Conservation (phyloP, 768 basidiomycete genomes). For the Trametes cinnabarina region DNA sequence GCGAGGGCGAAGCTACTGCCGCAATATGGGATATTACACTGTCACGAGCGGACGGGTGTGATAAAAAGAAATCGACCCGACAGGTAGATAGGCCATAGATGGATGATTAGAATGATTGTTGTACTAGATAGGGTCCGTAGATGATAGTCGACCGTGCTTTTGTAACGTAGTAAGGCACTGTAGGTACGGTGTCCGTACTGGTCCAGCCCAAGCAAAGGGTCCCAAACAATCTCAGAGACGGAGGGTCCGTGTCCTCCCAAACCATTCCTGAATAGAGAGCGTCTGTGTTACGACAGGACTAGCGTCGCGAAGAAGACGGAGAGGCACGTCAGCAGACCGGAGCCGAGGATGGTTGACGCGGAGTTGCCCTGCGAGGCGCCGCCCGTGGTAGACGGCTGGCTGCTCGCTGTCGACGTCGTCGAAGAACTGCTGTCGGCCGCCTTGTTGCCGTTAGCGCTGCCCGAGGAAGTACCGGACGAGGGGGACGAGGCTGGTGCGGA, state of each 20-base stretch:
- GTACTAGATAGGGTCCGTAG: not conserved
- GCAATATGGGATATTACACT: not conserved
- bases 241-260: not conserved
- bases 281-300: conserved; percentile 2
- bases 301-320: conserved; percentile 10
- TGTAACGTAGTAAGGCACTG: conserved; percentile 7
- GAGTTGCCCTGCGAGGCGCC: not conserved
- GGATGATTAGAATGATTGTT: not conserved
- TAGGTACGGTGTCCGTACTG: conserved; percentile 4
- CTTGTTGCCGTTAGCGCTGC: not conserved
- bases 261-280: not conserved
- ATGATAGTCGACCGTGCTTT: not conserved
- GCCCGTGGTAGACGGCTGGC: not conserved
- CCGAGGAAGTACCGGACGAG: not conserved
- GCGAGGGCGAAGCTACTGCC: not conserved
- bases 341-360: not conserved
- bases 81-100: not conserved
- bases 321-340: conserved; percentile 1
- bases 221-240: not conserved
- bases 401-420: not conserved
- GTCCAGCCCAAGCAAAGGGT: not conserved
- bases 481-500: not conserved
- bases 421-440: not conserved
- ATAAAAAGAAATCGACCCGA: not conserved
- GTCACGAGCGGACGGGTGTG: not conserved